A percentile compares a stretch with the other conserved stretches of the same genome.
Evolutionary conservation across 1,284 basidiomycete species (phyloP).

Genomic region (Vanrija humicola): DNA sequence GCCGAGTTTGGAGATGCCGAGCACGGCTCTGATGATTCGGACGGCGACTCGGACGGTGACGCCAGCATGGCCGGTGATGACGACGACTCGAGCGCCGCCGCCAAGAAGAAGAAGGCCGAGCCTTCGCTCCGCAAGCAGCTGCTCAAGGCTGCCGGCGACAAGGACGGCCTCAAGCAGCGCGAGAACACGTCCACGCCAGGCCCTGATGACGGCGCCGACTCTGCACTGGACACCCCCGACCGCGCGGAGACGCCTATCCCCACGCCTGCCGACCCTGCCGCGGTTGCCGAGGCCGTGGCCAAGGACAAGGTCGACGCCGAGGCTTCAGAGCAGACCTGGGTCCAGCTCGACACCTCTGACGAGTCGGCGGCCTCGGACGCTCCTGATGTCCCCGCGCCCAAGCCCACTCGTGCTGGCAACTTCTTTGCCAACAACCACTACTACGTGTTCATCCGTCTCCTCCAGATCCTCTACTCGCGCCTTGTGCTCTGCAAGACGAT

Average conservation of each 20-base stretch:
- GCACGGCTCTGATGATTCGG: constrained; percentile 57
- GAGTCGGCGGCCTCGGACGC: constrained; percentile 22
- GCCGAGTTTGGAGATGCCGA: constrained; percentile 63
- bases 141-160: constrained; percentile 58
- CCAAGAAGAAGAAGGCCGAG: constrained; percentile 36
- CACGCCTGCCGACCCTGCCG: constrained; percentile 38
- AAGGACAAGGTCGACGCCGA: constrained; percentile 42
- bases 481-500: constrained; percentile 72
- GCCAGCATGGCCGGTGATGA: constrained; percentile 44
- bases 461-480: constrained; percentile 85
- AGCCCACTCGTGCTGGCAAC: constrained; percentile 47
- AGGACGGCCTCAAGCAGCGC: constrained; percentile 62
- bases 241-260: constrained; percentile 37
- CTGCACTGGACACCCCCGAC: constrained; percentile 21
- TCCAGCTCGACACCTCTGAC: constrained; percentile 46
- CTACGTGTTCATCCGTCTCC: constrained; percentile 79
- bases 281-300: constrained; percentile 46
- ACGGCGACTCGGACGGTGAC: constrained; percentile 55
- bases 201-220: constrained; percentile 23
- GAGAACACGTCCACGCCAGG: constrained; percentile 40
- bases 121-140: constrained; percentile 70
- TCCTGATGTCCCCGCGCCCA: constrained; percentile 10
- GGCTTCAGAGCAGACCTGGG: constrained; percentile 50
- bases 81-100: constrained; percentile 50
- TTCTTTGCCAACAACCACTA: constrained; percentile 93